Evolutionary conservation across 2,329 filamentous ascomycete species (phyloP), one percentile per base, ranked within the genome.

Genomic region (Pyricularia pennisetigena): DNA sequence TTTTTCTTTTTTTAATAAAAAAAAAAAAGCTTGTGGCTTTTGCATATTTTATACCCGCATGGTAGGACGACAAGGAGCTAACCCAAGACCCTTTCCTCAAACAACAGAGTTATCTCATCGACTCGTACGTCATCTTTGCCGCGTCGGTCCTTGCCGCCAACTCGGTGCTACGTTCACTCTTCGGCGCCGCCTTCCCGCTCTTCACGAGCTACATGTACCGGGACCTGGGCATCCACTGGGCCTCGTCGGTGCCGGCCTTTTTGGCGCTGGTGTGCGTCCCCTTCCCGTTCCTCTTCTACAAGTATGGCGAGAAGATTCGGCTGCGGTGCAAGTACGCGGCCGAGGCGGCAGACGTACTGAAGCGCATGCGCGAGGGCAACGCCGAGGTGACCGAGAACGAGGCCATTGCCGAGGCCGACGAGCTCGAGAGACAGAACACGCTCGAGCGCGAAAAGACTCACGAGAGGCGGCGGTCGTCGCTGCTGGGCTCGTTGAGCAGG

Each of bases 261-360:
- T 80, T 94, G 3, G 86, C 90, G 0, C 76, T 93, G 3, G 84
- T 83, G 12, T 93, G 90, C 76, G 80, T 92, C 23, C 90, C 91
- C 0, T 89, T 91, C 74, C 91, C 91, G 0, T 90, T 91, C 76
- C 76, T 94, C 20, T 92, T 94, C 77, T 91, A 91, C 79, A 88
- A 85, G 72, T 92, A 92, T 75, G 91, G 91, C 57, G 79, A 77
- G 7, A 26, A 71, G 30, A 90, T 94, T 72, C 83, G 90, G 26
- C 79, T 83, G 75, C 85, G 82, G 74, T 92, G 90, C 82, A 88
- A 89, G 79, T 93, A 85, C 74, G 87, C 90, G 6, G 83, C 86
- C 10, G 84, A 92, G 76, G 86, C 90, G 7, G 88, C 88, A 32
- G 82, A 81, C 12, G 85, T 90, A 69, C 81, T 90, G 77, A 76